Percentiles rank a stretch among this genome's conserved stretches.
Conservation (phyloP, 2,329 filamentous ascomycete species). For the Cryphonectria carpinicola region DNA sequence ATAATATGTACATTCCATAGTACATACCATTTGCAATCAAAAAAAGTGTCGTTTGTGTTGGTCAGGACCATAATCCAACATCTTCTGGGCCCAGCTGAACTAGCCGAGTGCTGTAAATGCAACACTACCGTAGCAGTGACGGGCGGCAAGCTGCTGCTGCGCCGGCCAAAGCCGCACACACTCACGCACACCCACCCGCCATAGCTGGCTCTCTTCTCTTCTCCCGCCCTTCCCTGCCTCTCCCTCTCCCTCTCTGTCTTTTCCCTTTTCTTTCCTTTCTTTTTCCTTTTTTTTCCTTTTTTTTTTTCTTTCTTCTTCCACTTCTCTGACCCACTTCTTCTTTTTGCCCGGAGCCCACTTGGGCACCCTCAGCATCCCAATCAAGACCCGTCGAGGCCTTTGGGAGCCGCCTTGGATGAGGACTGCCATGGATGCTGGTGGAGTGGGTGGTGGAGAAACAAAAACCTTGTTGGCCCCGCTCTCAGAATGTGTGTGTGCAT, state of each 20-base stretch:
- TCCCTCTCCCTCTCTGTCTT: neutral
- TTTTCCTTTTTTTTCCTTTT: neutral
- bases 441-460: neutral
- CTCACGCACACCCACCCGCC: constrained; percentile 13
- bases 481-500: neutral
- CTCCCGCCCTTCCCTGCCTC: neutral
- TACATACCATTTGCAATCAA: too few species aligned
- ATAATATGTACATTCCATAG: neutral
- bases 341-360: neutral
- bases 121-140: constrained; percentile 4
- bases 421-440: neutral
- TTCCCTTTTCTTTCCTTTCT: neutral
- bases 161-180: constrained; percentile 22
- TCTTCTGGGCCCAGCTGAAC: neutral
- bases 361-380: neutral
- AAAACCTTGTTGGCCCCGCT: neutral
- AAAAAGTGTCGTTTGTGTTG: too few species aligned
- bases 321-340: neutral
- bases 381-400: neutral
- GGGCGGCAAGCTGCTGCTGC: constrained; percentile 4
- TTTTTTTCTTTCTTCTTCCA: neutral
- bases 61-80: neutral
- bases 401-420: neutral
- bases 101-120: neutral
- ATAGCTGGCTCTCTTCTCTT: neutral